Evolutionary conservation across 78 protist genomes (phyloP), one percentile per base, ranked within the genome.

Genomic region (Guillardia theta): DNA sequence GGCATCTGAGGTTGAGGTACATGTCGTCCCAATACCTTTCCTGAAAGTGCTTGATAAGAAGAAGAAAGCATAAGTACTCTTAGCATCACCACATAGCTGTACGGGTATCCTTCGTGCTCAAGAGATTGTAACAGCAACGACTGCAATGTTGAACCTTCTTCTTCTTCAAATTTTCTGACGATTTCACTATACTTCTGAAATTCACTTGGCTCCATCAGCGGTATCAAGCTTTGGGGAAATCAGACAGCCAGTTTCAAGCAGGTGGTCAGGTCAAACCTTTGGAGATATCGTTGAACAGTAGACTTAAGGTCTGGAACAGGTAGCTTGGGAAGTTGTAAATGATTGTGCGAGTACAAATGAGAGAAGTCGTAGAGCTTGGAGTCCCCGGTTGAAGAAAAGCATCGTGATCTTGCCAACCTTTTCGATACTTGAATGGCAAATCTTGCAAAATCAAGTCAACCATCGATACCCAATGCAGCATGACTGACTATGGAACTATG

Each of bases 1-100:
- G 50, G 2, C 44, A 2, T 8, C 90, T 19, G 43, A 78, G 48
- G 37, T 78, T 48, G 41, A 78, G 48, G 90, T 78, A 78, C 90
- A 78, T 78, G 90, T 78, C 90, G 33, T 78, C 90, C 90, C 90
- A 78, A 19, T 78, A 43, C 48, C 44, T 37, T 30, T 78, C 44
- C n/a, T n/a, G n/a, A n/a, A n/a, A n/a, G n/a, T n/a, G n/a, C n/a
- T n/a, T n/a, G n/a, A n/a, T n/a, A n/a, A n/a, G n/a, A n/a, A n/a
- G n/a, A n/a, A n/a, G n/a, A n/a, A n/a, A n/a, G n/a, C n/a, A n/a
- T n/a, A n/a, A n/a, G n/a, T n/a, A n/a, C n/a, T n/a, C n/a, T n/a
- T n/a, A n/a, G n/a, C n/a, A n/a, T n/a, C n/a, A n/a, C n/a, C n/a
- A 78, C 48, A 30, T 43, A 78, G 48, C 33, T 37, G 90, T 43